Evolutionary conservation across 305 asterid genomes (phyloP), one percentile per base, ranked within the genome.

Genomic region (Euphrasia arctica): DNA sequence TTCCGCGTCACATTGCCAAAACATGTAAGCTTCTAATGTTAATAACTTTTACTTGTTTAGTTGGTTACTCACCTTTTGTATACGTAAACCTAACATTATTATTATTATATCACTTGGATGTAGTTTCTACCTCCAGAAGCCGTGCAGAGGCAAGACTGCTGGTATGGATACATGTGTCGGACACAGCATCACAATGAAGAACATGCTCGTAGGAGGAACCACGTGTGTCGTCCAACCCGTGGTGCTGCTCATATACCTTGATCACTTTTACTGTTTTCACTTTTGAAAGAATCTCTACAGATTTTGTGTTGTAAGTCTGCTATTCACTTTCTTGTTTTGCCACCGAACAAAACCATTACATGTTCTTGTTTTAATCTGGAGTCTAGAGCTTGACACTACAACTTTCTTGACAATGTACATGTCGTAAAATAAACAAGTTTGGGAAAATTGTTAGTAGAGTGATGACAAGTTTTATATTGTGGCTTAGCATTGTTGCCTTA

Each of bases 151-250:
- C 84, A 81, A 66, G 82, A 92, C 74, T 92, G 98, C 83, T 92
- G 98, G 98, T 92, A 89, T 11, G 98, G 98, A 60, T 85, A 81
- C 70, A 80, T 86, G 57, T 92, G 98, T 75, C 79, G 98, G 60
- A 90, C 98, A 31, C 98, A 92, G 62, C 96, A 92, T 75, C 96
- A 87, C 60, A 90, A 78, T 9, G 96, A 84, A 70, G 96, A 92
- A 56, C 98, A 92, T 62, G 98, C 97, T 47, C 86, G 87, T 4
- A 92, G 71, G 82, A 80, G 91, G 78, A 92, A 92, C 79, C 98
- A 92, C 34, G 95, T 87, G 3, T 92, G 98, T 77, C 90, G 94
- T 55, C 97, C 98, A 32, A 87, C 96, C 0, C 75, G 98, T 85
- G 96, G 92, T 74, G 96, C 90, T 74, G 63, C 67, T 29, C 79